Conservation (phyloP, 371 early-diverging fungal genomes). For the Mucor mucedo region DNA sequence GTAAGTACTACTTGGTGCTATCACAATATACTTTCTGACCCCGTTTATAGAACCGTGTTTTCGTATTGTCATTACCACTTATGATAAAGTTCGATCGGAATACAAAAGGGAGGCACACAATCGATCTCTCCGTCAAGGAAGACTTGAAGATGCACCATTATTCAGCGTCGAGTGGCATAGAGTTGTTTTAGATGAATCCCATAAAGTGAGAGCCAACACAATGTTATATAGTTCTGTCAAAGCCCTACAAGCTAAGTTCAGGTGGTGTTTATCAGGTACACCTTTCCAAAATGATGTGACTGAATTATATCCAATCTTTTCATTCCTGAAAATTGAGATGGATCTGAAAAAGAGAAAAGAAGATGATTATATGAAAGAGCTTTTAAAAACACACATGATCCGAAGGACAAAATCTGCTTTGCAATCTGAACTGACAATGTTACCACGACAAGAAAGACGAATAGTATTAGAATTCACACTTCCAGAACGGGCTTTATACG, state of each 20-base stretch:
- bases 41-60: slow-evolving; percentile 36
- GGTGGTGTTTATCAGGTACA: slow-evolving; percentile 91
- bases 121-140: too few species aligned
- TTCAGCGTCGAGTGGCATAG: slow-evolving; percentile 56
- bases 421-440: slow-evolving; percentile 28
- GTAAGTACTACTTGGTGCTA: slow-evolving; percentile 22
- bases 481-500: slow-evolving; percentile 47
- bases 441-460: slow-evolving; percentile 41
- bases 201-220: slow-evolving; percentile 61
- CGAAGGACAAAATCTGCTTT: slow-evolving; percentile 38
- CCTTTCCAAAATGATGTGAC: slow-evolving; percentile 61
- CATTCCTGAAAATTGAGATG: slow-evolving; percentile 35
- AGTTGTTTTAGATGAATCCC: slow-evolving; percentile 83
- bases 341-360: slow-evolving; percentile 26
- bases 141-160: slow-evolving; percentile 27
- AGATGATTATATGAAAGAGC: slow-evolving; percentile 34
- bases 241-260: slow-evolving; percentile 39
- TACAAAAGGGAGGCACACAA: slow-evolving; percentile 22
- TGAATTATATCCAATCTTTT: slow-evolving; percentile 46
- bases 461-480: slow-evolving; percentile 40
- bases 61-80: slow-evolving; percentile 47
- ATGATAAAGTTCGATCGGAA: slow-evolving; percentile 44
- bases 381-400: slow-evolving; percentile 45
- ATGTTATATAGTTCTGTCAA: slow-evolving; percentile 34
- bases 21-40: not conserved